Evolutionary conservation across 2,329 filamentous ascomycete species (phyloP).

Genomic region (Penicillium sp.): DNA sequence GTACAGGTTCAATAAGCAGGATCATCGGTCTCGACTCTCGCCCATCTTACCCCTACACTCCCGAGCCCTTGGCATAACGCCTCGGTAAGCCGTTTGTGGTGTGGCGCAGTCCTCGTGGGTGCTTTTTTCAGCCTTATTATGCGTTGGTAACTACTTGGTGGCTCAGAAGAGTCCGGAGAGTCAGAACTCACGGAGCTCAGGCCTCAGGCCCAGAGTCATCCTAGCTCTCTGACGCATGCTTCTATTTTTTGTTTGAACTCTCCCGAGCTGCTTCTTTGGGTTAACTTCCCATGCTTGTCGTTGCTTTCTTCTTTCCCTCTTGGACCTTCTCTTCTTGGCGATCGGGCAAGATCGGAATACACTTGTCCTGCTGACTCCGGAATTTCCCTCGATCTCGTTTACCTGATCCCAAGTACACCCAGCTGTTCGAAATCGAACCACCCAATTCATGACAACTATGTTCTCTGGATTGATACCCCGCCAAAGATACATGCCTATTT

Average conservation of each 20-base stretch:
- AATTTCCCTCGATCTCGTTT: not conserved
- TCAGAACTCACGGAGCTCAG: not conserved
- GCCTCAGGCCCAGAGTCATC: not conserved
- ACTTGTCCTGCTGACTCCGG: not conserved
- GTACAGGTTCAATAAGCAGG: not conserved
- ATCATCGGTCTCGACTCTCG: not conserved
- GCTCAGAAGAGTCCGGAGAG: not conserved
- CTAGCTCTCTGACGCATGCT: slow-evolving; percentile 4
- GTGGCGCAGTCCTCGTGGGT: slow-evolving; percentile 6
- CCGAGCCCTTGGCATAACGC: slow-evolving; percentile 7
- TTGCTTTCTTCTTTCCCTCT: not conserved
- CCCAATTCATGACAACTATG: not conserved
- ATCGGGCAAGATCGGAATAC: slow-evolving; percentile 6
- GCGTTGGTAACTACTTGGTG: no score
- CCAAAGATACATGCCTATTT: not conserved
- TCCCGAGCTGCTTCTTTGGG: slow-evolving; percentile 10
- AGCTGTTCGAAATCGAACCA: not conserved
- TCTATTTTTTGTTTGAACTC: not conserved
- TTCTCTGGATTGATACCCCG: not conserved
- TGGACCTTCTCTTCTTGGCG: not conserved
- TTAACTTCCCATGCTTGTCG: not conserved
- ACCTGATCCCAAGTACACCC: not conserved
- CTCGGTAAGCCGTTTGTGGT: slow-evolving; percentile 6
- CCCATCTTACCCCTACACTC: not conserved
- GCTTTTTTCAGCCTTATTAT: slow-evolving; percentile 15